These are phyloP conservation scores for Russula vinacea DNA, from an alignment of 768 basidiomycete species.

Conservation along the genomic window DNA sequence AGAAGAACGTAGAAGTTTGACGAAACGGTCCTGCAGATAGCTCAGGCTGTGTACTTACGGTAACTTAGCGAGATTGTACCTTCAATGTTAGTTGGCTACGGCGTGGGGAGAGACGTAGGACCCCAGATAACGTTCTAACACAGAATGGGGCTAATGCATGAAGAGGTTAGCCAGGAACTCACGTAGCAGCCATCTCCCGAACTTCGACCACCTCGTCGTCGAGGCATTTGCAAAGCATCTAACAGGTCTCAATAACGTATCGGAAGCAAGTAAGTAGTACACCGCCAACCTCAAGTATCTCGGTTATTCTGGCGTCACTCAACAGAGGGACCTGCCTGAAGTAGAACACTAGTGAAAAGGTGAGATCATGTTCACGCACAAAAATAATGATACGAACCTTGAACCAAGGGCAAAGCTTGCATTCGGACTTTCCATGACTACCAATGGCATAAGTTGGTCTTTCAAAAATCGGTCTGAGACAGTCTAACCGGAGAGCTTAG, in stretches of 20 bases:
- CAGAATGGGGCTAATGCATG: neutral
- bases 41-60: conserved; percentile 35
- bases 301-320: conserved; percentile 66
- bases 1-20: conserved; percentile 65
- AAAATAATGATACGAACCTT: conserved; percentile 46
- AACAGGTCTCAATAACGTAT: neutral
- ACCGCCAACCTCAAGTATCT: conserved; percentile 69
- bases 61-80: conserved; percentile 39
- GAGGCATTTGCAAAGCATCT: conserved; percentile 78
- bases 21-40: conserved; percentile 63
- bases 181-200: conserved; percentile 85
- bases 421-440: conserved; percentile 87
- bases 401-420: conserved; percentile 80
- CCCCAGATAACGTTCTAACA: conserved; percentile 70
- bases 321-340: conserved; percentile 87
- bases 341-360: conserved; percentile 60
- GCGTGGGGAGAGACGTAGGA: conserved; percentile 76
- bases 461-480: conserved; percentile 1
- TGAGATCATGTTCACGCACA: neutral
- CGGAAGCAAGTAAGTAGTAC: neutral
- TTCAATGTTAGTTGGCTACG: conserved; percentile 72
- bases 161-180: conserved; percentile 33
- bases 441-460: conserved; percentile 16
- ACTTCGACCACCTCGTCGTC: conserved; percentile 89
- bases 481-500: conserved; percentile 63